Evolutionary conservation across 2,329 filamentous ascomycete genomes (phyloP), one percentile per base, ranked within the genome.

Genomic region (Alternaria alternata): DNA sequence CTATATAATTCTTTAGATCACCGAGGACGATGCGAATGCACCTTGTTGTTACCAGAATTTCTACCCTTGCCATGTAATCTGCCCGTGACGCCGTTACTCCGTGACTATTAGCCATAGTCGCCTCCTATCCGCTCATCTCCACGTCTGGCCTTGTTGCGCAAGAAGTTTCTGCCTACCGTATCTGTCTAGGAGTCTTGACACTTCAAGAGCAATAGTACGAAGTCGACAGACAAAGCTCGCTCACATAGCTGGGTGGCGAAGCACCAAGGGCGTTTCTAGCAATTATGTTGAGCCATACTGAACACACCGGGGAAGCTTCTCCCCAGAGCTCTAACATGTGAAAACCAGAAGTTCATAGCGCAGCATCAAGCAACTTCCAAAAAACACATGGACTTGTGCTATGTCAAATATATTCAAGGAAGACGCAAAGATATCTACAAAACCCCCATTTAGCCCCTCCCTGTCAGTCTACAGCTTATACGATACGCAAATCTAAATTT

Each of bases 1-100:
- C 43, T 51, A 7, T 55, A 24, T 46, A 55, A 55, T 39, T 47
- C 7, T 49, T 12, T 48, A 56, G 44, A 49, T 36, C 14, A 32
- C 32, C 7, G 20, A 36, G 20, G 5, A n/a, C 11, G n/a, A 49
- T 49, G 1, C 1, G 24, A 34, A n/a, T 18, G 32, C 46, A 12
- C 3, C 3, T 49, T 26, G 3, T 9, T 7, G 32, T 18, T 22
- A 32, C 46, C 9, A 38, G 12, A 3, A 0, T 4, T 8, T 5
- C 5, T 22, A 1, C 3, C 5, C 5, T 11, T 41, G 8, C 26
- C 7, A 26, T 36, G 7, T 20, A 34, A 4, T 9, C 4, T 1
- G 14, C 7, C 4, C 20, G 20, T 38, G 32, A 49, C n/a, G 9
- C 18, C 34, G 14, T 22, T n/a, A 1, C 9, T 16, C 7, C n/a